phyloP scores from a whole-genome alignment of 306 rosid species.

The Rosa multiflora region DNA sequence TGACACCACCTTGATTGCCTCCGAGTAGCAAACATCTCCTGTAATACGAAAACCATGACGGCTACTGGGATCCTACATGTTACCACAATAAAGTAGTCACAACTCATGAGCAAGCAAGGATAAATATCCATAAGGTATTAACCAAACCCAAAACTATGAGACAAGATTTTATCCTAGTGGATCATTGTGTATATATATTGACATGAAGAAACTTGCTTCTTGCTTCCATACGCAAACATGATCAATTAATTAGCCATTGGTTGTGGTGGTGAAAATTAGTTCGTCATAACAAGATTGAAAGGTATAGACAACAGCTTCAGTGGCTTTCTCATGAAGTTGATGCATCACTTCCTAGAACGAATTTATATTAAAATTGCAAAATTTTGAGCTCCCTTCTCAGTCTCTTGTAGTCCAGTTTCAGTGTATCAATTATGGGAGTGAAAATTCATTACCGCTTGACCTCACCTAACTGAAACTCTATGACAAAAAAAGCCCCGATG shows the following conservation, averaged over 20 bases:
- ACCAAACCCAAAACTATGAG: not conserved
- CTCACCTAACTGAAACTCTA: no score
- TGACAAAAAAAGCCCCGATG: no score
- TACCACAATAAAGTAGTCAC: not conserved
- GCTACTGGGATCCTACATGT: conserved; percentile 16
- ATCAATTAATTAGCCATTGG: not conserved
- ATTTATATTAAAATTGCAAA: no score
- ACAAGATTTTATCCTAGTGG: not conserved
- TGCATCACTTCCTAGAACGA: not conserved
- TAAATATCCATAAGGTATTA: not conserved
- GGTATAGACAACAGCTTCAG: no score
- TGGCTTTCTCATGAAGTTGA: not conserved
- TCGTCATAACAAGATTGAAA: not conserved
- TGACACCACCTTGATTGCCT: conserved; percentile 56
- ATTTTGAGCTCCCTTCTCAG: no score
- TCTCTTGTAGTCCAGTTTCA: no score
- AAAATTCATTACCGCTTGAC: no score
- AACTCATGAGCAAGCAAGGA: not conserved
- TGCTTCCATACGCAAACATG: not conserved
- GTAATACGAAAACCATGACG: conserved; percentile 24
- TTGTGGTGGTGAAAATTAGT: not conserved
- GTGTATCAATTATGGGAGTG: no score
- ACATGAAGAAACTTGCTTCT: not conserved
- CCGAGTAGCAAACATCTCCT: conserved; percentile 52
- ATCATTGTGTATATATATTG: not conserved